A percentile compares a stretch with the other conserved stretches of the same genome.
Evolutionary conservation across 2,329 filamentous ascomycete species (phyloP).

Genomic region (Xylariaceae sp.): DNA sequence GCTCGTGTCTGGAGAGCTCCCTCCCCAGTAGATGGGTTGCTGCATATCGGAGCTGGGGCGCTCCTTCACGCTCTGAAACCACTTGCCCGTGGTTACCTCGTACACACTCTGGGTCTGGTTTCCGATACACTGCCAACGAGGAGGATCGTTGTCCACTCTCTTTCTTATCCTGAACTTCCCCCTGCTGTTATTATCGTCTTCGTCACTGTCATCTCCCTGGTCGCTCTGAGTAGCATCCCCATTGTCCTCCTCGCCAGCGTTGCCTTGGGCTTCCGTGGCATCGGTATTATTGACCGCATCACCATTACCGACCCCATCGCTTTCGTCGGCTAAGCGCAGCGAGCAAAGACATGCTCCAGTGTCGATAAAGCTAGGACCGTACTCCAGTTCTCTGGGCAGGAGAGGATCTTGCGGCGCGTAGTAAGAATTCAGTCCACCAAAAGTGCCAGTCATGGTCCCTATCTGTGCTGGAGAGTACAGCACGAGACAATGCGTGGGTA

Average conservation of each 20-base stretch:
- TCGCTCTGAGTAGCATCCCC: too few relatives aligned
- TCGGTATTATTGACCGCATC: too few relatives aligned
- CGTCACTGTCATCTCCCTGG: background rate
- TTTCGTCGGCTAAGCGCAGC: conserved; percentile 3
- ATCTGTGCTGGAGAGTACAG: too few relatives aligned
- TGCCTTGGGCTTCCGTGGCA: too few relatives aligned
- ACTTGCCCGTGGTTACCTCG: conserved; percentile 34
- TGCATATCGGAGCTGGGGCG: conserved; percentile 18
- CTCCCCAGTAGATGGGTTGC: conserved; percentile 33
- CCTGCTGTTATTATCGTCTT: background rate
- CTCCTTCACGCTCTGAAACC: conserved; percentile 33
- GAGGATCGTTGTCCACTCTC: conserved; percentile 14
- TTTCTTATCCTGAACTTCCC: conserved; percentile 9
- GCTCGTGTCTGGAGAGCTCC: conserved; percentile 32
- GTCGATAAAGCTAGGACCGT: conserved; percentile 37
- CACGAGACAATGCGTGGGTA: too few relatives aligned
- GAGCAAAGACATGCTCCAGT: conserved; percentile 35
- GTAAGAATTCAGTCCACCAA: too few relatives aligned
- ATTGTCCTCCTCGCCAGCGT: too few relatives aligned
- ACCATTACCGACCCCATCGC: background rate
- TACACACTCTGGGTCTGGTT: conserved; percentile 39
- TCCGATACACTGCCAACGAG: conserved; percentile 39
- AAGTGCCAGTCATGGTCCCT: too few relatives aligned
- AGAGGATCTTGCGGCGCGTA: conserved; percentile 36
- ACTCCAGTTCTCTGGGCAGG: conserved; percentile 26